Conservation (phyloP, 2,329 filamentous ascomycete genomes). For the Podosphaera aphanis region DNA sequence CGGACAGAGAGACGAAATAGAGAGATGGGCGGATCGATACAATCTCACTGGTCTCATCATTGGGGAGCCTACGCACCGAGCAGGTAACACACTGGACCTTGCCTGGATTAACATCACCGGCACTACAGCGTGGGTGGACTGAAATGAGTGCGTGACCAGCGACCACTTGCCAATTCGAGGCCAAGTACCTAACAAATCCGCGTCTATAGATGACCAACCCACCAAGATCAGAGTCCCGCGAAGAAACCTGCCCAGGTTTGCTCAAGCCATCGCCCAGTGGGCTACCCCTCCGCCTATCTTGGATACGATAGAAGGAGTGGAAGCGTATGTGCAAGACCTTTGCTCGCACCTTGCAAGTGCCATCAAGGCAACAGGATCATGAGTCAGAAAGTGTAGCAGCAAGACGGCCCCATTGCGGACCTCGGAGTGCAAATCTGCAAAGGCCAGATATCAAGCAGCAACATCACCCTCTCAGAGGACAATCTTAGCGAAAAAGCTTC, state of each 20-base stretch:
- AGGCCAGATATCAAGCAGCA: too few species aligned
- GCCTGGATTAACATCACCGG: neutral
- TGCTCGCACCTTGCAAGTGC: too few species aligned
- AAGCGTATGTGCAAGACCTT: too few species aligned
- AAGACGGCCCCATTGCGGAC: too few species aligned
- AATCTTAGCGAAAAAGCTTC: too few species aligned
- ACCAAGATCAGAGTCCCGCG: neutral
- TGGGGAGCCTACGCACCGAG: neutral
- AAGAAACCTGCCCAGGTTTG: neutral
- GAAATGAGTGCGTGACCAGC: neutral
- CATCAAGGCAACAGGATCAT: neutral
- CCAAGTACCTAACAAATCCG: neutral
- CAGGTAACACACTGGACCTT: neutral
- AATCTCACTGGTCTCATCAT: neutral
- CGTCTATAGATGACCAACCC: neutral
- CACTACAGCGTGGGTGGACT: neutral
- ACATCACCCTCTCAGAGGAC: too few species aligned
- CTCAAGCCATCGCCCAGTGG: neutral
- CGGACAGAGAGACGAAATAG: neutral
- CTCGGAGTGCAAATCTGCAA: too few species aligned
- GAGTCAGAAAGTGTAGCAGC: too few species aligned
- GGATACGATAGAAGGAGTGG: neutral
- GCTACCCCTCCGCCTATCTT: neutral
- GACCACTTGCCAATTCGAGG: neutral
- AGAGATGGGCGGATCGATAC: neutral